Evolutionary conservation across 2,329 filamentous ascomycete genomes (phyloP).

Genomic region (Hymenoscyphus fructigenus): DNA sequence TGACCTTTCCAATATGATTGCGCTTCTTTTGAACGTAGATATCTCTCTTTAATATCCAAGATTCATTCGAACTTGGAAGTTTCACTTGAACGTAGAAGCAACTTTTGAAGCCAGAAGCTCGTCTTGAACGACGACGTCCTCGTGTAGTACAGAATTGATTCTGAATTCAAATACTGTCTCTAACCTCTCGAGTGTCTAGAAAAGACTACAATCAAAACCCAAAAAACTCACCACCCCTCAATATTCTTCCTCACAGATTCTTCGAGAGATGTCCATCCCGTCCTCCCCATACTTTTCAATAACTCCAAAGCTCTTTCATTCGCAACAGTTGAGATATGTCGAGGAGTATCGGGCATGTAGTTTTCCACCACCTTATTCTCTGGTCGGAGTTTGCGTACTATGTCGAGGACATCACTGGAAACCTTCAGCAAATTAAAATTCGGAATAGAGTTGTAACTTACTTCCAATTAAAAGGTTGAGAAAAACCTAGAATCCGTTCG

Average conservation of each 20-base stretch:
- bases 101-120: too few species aligned
- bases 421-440: too few species aligned
- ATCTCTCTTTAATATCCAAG: too few species aligned
- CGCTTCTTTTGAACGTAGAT: too few species aligned
- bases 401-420: conserved; percentile 24
- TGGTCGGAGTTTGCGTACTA: conserved; percentile 29
- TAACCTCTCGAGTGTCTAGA: too few species aligned
- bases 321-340: conserved; percentile 19
- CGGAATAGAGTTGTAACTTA: background rate
- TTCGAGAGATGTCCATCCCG: conserved; percentile 25
- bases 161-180: too few species aligned
- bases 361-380: conserved; percentile 24
- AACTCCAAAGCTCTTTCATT: conserved; percentile 22
- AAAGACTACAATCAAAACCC: too few species aligned
- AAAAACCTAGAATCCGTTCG: conserved; percentile 31
- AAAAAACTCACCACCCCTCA: conserved; percentile 12
- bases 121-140: too few species aligned
- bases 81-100: too few species aligned
- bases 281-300: conserved; percentile 20
- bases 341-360: conserved; percentile 15
- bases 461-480: conserved; percentile 29
- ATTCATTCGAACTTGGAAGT: too few species aligned
- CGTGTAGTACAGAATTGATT: too few species aligned
- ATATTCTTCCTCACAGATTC: conserved; percentile 14
- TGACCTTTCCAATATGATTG: too few species aligned